These are phyloP conservation scores for Spiromastix sp. DNA, from an alignment of 2,329 filamentous ascomycete genomes.

Conservation along the genomic window DNA sequence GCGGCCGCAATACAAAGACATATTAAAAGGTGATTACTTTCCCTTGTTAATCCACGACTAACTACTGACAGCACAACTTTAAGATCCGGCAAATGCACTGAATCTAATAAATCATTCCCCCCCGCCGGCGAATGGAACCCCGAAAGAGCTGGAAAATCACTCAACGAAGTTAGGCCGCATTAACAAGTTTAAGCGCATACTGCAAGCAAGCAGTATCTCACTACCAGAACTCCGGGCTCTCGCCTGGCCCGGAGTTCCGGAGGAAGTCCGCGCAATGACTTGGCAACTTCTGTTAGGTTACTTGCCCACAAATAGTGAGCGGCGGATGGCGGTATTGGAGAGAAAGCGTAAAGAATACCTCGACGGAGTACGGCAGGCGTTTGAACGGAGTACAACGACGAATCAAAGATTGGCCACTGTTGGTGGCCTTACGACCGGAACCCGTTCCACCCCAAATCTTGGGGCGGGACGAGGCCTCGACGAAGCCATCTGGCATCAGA, in stretches of 20 bases:
- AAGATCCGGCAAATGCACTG: conserved; percentile 78
- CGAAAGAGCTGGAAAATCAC: conserved; percentile 77
- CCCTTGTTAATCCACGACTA: not conserved
- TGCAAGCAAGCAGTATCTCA: conserved; percentile 85
- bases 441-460: conserved; percentile 35
- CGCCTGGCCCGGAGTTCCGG: conserved; percentile 89
- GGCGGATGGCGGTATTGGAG: conserved; percentile 79
- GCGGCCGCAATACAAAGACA: conserved; percentile 94
- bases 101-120: conserved; percentile 86
- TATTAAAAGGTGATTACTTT: conserved; percentile 52
- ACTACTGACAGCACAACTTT: conserved; percentile 11
- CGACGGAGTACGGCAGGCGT: conserved; percentile 68
- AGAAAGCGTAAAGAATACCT: conserved; percentile 94
- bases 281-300: conserved; percentile 96
- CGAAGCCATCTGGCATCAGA: conserved; percentile 98
- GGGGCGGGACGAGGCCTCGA: conserved; percentile 68
- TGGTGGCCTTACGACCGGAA: conserved; percentile 28
- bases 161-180: conserved; percentile 84
- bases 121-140: conserved; percentile 59
- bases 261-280: conserved; percentile 96
- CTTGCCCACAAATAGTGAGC: conserved; percentile 89
- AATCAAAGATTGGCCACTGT: conserved; percentile 27
- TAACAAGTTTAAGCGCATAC: conserved; percentile 95
- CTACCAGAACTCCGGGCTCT: conserved; percentile 71
- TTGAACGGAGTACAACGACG: conserved; percentile 43